A percentile compares a stretch with the other conserved stretches of the same genome.
Evolutionary conservation across 306 rosid genomes (phyloP).

Genomic region (Pachyrhizus erosus): DNA sequence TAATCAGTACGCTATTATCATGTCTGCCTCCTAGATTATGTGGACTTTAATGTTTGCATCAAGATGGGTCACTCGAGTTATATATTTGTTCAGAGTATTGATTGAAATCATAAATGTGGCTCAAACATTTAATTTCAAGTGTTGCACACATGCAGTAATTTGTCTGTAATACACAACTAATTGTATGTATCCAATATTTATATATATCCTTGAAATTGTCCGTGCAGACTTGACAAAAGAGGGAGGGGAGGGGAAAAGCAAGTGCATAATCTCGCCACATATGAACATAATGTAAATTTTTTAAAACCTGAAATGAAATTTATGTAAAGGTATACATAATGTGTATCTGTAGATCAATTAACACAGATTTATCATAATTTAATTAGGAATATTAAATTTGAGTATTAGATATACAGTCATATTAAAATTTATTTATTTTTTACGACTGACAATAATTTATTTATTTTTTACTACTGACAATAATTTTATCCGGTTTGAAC

Average conservation of each 20-base stretch:
- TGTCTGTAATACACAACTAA: not conserved
- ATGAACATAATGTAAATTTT: not conserved
- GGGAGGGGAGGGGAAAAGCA: not conserved
- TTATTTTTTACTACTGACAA: too few species aligned
- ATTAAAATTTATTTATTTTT: too few species aligned
- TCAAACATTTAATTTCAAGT: slow-evolving; percentile 6
- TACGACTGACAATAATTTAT: too few species aligned
- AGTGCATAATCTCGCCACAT: not conserved
- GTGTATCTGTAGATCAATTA: not conserved
- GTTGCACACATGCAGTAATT: not conserved
- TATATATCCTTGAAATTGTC: not conserved
- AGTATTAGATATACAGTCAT: not conserved
- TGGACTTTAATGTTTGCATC: slow-evolving; percentile 6
- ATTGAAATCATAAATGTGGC: not conserved
- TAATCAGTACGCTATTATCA: slow-evolving; percentile 26
- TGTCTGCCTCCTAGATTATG: slow-evolving; percentile 28
- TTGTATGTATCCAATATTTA: not conserved
- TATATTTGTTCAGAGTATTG: not conserved
- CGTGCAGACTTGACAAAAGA: not conserved
- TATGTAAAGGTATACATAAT: not conserved
- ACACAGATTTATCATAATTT: not conserved
- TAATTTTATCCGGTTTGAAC: too few species aligned
- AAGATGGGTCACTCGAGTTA: not conserved
- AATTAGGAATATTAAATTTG: not conserved
- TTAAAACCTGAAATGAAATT: not conserved